Conservation (phyloP, 2,329 filamentous ascomycete species). For the Aspergillus latus region DNA sequence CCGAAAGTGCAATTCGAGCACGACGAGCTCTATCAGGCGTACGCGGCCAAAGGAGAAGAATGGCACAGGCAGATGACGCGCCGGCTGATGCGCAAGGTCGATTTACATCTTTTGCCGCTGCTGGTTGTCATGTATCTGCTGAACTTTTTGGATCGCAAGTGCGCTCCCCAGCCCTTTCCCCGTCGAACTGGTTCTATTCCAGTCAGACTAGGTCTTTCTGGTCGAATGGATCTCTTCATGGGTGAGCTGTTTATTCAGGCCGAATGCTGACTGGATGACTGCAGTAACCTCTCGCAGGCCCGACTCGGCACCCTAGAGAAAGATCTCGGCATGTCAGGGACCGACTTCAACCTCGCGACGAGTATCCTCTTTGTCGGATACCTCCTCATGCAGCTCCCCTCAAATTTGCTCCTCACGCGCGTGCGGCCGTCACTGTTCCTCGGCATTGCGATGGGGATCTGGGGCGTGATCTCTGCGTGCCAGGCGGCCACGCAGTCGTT, state of each 20-base stretch:
- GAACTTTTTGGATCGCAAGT: conserved; percentile 36
- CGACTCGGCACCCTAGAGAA: conserved; percentile 54
- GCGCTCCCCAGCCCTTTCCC: background rate
- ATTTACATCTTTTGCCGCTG: conserved; percentile 30
- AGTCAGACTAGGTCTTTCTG: too few relatives aligned
- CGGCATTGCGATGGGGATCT: conserved; percentile 39
- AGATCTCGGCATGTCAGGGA: conserved; percentile 56
- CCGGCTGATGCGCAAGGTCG: conserved; percentile 29
- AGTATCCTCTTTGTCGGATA: conserved; percentile 61
- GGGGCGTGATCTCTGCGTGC: conserved; percentile 36
- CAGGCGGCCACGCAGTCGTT: conserved; percentile 43
- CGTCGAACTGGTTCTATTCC: too few relatives aligned
- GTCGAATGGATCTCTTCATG: too few relatives aligned
- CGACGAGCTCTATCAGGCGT: conserved; percentile 29
- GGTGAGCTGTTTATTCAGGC: too few relatives aligned
- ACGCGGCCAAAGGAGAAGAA: conserved; percentile 27
- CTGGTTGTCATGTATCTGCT: conserved; percentile 34
- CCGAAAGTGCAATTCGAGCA: conserved; percentile 17
- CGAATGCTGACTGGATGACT: background rate
- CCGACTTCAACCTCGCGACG: conserved; percentile 58
- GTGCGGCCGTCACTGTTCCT: conserved; percentile 57
- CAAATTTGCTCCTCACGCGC: conserved; percentile 58
- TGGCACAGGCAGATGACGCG: conserved; percentile 29
- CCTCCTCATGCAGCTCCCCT: conserved; percentile 62
- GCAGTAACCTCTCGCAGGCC: conserved; percentile 54